These are phyloP conservation scores for Penicillium verrucosum DNA, from an alignment of 2,329 filamentous ascomycete genomes.

Conservation along the genomic window DNA sequence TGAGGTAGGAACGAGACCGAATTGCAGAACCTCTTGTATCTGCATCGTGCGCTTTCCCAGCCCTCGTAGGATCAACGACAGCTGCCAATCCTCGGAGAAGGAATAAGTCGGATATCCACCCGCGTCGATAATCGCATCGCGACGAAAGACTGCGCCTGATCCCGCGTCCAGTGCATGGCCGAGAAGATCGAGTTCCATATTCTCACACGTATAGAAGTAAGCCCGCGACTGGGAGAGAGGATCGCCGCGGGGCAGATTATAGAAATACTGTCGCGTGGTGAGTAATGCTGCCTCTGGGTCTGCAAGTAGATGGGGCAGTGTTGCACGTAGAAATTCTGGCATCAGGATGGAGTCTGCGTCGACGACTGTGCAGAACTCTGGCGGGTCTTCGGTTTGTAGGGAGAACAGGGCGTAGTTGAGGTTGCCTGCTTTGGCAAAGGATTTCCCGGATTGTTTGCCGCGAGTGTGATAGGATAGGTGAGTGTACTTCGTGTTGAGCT, in stretches of 20 bases:
- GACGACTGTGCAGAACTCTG: conserved; percentile 33
- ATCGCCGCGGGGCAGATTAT: conserved; percentile 33
- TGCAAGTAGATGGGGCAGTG: conserved; percentile 35
- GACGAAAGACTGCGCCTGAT: conserved; percentile 35
- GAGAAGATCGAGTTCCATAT: conserved; percentile 30
- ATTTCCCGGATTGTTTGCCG: conserved; percentile 37
- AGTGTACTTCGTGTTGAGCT: conserved; percentile 41
- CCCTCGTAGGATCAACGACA: conserved; percentile 33
- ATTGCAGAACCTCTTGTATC: conserved; percentile 33
- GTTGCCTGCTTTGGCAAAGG: conserved; percentile 40
- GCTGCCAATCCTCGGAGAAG: conserved; percentile 36
- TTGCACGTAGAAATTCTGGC: conserved; percentile 35
- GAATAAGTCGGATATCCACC: conserved; percentile 36
- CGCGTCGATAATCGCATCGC: conserved; percentile 28
- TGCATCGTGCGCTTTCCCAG: conserved; percentile 30
- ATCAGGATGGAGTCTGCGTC: conserved; percentile 40
- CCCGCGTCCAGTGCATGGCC: conserved; percentile 33
- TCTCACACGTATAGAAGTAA: conserved; percentile 35
- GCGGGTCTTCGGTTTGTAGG: conserved; percentile 21
- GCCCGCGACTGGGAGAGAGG: conserved; percentile 31
- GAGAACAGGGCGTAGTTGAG: conserved; percentile 34
- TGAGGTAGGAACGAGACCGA: conserved; percentile 34
- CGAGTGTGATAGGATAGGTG: conserved; percentile 56
- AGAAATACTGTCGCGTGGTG: conserved; percentile 35
- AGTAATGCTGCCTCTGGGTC: conserved; percentile 30